Conservation (phyloP, 805 yeast genomes). For the Zygoascus flipseniorum region DNA sequence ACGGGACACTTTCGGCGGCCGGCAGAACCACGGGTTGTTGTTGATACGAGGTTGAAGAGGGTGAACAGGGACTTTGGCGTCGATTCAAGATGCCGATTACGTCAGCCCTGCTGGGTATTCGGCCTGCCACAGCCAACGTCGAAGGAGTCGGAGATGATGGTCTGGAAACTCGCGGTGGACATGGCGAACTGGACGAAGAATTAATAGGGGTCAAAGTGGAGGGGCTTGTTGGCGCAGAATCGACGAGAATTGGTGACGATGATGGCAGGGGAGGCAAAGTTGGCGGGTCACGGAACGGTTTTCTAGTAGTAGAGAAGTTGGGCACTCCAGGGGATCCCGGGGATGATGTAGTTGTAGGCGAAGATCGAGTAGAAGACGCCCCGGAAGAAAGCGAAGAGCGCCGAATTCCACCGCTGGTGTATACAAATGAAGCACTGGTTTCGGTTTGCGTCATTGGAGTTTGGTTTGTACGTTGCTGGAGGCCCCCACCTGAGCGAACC, state of each 20-base stretch:
- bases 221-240: background rate
- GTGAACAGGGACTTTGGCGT: too few species aligned
- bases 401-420: background rate
- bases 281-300: background rate
- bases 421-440: background rate
- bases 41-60: too few species aligned
- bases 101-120: too few species aligned
- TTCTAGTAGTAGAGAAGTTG: background rate
- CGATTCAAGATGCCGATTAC: too few species aligned
- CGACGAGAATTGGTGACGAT: background rate
- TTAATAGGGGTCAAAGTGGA: too few species aligned
- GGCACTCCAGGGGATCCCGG: background rate
- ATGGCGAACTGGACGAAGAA: too few species aligned
- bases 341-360: background rate
- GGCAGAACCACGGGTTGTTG: too few species aligned
- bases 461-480: background rate
- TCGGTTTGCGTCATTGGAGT: too few species aligned
- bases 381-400: constrained; percentile 2
- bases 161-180: too few species aligned
- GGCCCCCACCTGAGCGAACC: background rate
- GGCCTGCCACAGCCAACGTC: too few species aligned
- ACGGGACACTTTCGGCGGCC: too few species aligned
- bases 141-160: too few species aligned
- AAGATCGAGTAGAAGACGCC: background rate
- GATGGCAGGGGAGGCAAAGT: background rate